A percentile compares a stretch with the other conserved stretches of the same genome.
These are phyloP conservation scores for Mortierella hygrophila DNA, from an alignment of 192 early-diverging fungal species.

Conservation along the genomic window DNA sequence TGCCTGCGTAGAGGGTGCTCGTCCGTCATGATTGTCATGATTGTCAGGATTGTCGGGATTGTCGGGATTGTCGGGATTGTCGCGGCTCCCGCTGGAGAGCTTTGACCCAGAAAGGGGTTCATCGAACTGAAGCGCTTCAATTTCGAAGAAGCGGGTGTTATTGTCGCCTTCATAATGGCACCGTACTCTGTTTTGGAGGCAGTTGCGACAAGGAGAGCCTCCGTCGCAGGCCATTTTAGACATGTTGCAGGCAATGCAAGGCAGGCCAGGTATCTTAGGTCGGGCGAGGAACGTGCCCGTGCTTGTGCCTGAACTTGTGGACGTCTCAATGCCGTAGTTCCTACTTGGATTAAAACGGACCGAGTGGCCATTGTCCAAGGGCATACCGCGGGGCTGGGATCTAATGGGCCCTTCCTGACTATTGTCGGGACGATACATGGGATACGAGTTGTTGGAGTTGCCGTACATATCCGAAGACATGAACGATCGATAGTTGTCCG, in stretches of 20 bases:
- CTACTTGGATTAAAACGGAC: slow-evolving; percentile 50
- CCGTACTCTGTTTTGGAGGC: slow-evolving; percentile 25
- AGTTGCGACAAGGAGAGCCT: slow-evolving; percentile 43
- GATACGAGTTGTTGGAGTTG: slow-evolving; percentile 7
- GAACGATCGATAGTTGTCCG: slow-evolving; percentile 24
- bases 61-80: slow-evolving; percentile 36
- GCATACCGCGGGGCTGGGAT: slow-evolving; percentile 37
- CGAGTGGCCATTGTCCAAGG: slow-evolving; percentile 30
- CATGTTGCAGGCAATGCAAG: slow-evolving; percentile 48
- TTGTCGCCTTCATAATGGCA: slow-evolving; percentile 50
- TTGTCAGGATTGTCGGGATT: slow-evolving; percentile 38
- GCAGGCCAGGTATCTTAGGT: slow-evolving; percentile 31
- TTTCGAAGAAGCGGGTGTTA: slow-evolving; percentile 50
- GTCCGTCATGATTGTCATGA: slow-evolving; percentile 7
- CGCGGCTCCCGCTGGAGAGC: slow-evolving; percentile 8
- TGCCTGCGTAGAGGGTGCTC: background rate
- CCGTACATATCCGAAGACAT: slow-evolving; percentile 17
- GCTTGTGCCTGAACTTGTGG: background rate
- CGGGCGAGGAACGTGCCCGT: slow-evolving; percentile 36
- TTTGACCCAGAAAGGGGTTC: slow-evolving; percentile 11
- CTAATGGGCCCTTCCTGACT: slow-evolving; percentile 40
- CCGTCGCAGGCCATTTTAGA: slow-evolving; percentile 33
- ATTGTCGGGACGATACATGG: slow-evolving; percentile 1
- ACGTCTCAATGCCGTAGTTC: slow-evolving; percentile 21
- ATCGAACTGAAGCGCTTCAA: slow-evolving; percentile 46